phyloP scores from a whole-genome alignment of 1,284 basidiomycete genomes.

The Phylloporus sp. region DNA sequence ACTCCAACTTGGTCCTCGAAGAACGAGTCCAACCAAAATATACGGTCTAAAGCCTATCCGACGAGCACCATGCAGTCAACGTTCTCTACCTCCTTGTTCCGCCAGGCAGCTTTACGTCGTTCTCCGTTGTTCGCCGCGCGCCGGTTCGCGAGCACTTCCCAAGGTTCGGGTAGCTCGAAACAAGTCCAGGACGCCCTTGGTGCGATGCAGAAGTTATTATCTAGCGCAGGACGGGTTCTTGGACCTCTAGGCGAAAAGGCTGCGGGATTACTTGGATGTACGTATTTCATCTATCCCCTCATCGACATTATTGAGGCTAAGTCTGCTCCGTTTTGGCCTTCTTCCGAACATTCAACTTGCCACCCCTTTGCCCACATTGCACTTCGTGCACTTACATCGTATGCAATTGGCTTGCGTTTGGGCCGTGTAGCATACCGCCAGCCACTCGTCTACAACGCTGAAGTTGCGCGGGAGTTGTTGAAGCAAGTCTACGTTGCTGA shows the following conservation, averaged over 20 bases:
- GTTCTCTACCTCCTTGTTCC: constrained; percentile 33
- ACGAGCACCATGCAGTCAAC: constrained; percentile 32
- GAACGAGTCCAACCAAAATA: constrained; percentile 10
- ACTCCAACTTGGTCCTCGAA: constrained; percentile 12
- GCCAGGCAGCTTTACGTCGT: constrained; percentile 27
- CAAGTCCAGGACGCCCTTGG: constrained; percentile 73
- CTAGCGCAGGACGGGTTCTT: constrained; percentile 59
- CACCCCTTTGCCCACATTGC: too few species aligned
- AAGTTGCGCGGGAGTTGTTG: constrained; percentile 83
- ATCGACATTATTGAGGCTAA: neutral
- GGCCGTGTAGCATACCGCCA: constrained; percentile 76
- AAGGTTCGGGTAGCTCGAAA: constrained; percentile 58
- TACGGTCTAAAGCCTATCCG: constrained; percentile 11
- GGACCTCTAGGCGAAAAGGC: constrained; percentile 69
- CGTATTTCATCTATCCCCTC: constrained; percentile 38
- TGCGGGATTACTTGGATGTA: constrained; percentile 72
- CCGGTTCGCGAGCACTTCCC: constrained; percentile 35
- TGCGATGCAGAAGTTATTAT: constrained; percentile 64
- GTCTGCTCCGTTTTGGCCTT: neutral
- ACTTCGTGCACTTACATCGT: neutral
- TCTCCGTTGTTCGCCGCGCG: constrained; percentile 23
- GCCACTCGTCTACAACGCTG: constrained; percentile 84
- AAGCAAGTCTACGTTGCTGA: constrained; percentile 94
- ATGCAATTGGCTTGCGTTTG: neutral
- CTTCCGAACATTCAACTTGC: neutral